Evolutionary conservation across 805 yeast species (phyloP), one percentile per base, ranked within the genome.

Genomic region (Saturnispora kantuleensis): DNA sequence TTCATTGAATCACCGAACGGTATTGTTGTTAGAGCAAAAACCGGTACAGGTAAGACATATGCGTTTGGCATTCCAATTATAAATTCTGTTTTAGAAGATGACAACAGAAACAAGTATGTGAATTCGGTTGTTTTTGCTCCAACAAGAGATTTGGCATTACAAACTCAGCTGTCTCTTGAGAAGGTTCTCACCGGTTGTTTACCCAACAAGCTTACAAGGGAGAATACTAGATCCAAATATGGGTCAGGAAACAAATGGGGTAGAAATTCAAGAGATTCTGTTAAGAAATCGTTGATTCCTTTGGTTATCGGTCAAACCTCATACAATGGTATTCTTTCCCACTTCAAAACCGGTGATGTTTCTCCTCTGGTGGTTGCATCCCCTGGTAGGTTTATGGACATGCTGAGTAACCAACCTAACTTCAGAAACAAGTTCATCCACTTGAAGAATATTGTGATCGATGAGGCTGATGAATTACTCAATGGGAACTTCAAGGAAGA

Each of bases 1-100:
- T 63, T 83, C 34, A 56, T 66, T 12, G 66, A 68, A 34, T 66
- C 71, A n/a, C 60, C 69, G 13, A 64, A 67, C 30, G 89, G 90
- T 51, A 69, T 86, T 36, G 86, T 88, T 17, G 88, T 87, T 33
- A 73, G 95, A 56, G 96, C 97, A 26, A 86, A 86, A 61, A 88
- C 97, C 3, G 97, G 97, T 60, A 88, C 97, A 2, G 97, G 97
- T 56, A 88, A 88, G 62, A 88, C 97, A 0, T 77, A 84, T 50
- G 94, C 96, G 0, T 88, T 86, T 61, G 81, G 89, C 48, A 68
- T 89, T 36, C 96, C 96, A 2, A 66, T 84, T 10, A 65, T 86
- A 38, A 83, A 86, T 57, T 73, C 76, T 38, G 64, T 72, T 47
- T 51, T 66, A 52, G 17, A 38, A 8, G 30, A n/a, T 3, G 34